phyloP scores from a whole-genome alignment of 2,329 filamentous ascomycete genomes.

The Cordyceps javanica region DNA sequence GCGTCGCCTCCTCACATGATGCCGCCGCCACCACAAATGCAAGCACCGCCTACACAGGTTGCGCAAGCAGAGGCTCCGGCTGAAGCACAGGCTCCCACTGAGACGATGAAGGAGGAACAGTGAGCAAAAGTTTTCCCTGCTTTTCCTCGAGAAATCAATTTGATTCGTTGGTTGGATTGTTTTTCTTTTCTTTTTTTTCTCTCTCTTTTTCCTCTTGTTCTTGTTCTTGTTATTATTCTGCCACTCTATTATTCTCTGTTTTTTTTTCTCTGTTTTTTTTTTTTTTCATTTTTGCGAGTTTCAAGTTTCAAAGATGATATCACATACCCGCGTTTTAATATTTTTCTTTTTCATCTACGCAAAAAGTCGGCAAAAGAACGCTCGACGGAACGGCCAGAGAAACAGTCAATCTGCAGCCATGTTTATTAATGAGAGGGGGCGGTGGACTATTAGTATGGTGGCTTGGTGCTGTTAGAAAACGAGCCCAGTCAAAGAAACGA shows the following conservation, averaged over 20 bases:
- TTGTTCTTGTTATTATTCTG: too few species aligned
- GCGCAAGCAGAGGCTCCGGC: not conserved
- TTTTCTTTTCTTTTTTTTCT: not conserved
- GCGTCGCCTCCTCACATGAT: conserved; percentile 19
- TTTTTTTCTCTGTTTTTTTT: not conserved
- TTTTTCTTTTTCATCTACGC: not conserved
- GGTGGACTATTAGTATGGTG: too few species aligned
- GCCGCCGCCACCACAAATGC: conserved; percentile 13
- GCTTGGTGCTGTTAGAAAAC: too few species aligned
- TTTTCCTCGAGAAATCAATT: conserved; percentile 79
- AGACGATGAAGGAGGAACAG: conserved; percentile 62
- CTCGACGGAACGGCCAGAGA: not conserved
- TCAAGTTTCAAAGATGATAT: not conserved
- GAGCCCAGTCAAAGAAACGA: not conserved
- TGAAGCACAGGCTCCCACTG: not conserved
- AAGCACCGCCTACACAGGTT: not conserved
- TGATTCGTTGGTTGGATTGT: conserved; percentile 25
- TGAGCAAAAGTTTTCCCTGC: too few species aligned
- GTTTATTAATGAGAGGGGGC: not conserved
- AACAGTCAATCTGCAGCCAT: not conserved
- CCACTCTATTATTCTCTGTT: not conserved
- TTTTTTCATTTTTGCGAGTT: not conserved
- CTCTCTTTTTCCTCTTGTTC: too few species aligned
- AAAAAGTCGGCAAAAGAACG: not conserved
- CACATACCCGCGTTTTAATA: not conserved